Evolutionary conservation across 352 stramenopile species (phyloP).

Genomic region (Phytophthora fragariae): DNA sequence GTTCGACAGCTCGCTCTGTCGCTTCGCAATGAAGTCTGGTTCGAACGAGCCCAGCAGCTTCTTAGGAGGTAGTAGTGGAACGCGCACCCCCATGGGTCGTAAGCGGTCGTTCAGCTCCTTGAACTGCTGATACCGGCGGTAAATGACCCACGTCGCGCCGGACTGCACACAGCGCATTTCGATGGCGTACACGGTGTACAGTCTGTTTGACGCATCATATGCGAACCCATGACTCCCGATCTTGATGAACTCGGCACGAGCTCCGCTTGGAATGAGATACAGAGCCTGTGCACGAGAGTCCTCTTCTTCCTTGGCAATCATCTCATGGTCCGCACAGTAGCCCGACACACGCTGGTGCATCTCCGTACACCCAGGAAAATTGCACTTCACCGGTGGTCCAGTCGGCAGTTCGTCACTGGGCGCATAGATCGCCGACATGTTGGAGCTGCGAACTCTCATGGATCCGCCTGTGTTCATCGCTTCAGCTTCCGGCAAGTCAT

Average conservation of each 20-base stretch:
- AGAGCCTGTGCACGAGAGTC: slow-evolving; percentile 82
- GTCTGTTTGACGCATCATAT: slow-evolving; percentile 71
- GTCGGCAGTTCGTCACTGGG: slow-evolving; percentile 51
- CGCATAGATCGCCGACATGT: slow-evolving; percentile 51
- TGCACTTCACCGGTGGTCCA: slow-evolving; percentile 53
- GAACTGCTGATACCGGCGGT: slow-evolving; percentile 88
- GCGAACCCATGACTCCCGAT: slow-evolving; percentile 81
- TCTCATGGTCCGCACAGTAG: slow-evolving; percentile 81
- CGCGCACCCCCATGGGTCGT: slow-evolving; percentile 67
- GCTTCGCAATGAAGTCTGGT: slow-evolving; percentile 79
- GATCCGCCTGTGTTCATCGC: slow-evolving; percentile 7
- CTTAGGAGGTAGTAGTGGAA: slow-evolving; percentile 82
- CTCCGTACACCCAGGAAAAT: slow-evolving; percentile 62
- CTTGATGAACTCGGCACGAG: slow-evolving; percentile 77
- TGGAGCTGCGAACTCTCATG: slow-evolving; percentile 56
- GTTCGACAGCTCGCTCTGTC: slow-evolving; percentile 70
- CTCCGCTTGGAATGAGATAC: slow-evolving; percentile 78
- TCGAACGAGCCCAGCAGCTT: slow-evolving; percentile 88
- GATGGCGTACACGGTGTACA: slow-evolving; percentile 85
- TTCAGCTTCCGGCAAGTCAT: slow-evolving; percentile 37
- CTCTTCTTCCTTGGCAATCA: slow-evolving; percentile 83
- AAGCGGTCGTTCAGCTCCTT: slow-evolving; percentile 79
- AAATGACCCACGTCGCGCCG: slow-evolving; percentile 81
- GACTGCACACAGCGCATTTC: slow-evolving; percentile 84
- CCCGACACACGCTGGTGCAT: slow-evolving; percentile 73